phyloP scores from a whole-genome alignment of 805 yeast genomes.

The Cyberlindnera euphorbiiphila region DNA sequence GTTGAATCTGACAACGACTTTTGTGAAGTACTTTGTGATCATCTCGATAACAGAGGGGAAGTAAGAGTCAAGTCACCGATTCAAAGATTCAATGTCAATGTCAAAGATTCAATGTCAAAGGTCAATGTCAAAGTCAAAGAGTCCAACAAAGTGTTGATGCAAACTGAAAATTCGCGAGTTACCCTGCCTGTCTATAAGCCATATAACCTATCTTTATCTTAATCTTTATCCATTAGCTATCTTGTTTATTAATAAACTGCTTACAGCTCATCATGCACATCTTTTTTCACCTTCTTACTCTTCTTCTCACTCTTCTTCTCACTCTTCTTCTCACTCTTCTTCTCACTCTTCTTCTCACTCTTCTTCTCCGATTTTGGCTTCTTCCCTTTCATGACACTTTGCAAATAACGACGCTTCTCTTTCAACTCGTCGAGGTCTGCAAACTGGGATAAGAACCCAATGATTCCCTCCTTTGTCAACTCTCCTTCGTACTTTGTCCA shows the following conservation, averaged over 20 bases:
- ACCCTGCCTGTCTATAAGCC: too few species aligned
- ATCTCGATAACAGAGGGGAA: too few species aligned
- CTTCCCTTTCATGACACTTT: conserved; percentile 25
- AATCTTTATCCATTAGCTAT: too few species aligned
- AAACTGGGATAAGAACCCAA: conserved; percentile 30
- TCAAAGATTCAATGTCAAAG: too few species aligned
- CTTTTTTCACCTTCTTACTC: background rate
- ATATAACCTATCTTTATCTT: too few species aligned
- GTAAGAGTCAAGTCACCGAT: too few species aligned
- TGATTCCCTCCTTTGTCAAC: conserved; percentile 30
- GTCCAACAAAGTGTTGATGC: too few species aligned
- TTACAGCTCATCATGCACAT: conserved; percentile 1
- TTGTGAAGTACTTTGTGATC: conserved; percentile 89
- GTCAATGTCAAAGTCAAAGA: too few species aligned
- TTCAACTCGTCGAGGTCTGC: conserved; percentile 23
- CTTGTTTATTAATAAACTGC: too few species aligned
- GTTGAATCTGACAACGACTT: conserved; percentile 71
- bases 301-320: background rate
- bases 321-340: background rate
- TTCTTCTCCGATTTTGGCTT: conserved; percentile 17
- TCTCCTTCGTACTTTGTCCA: conserved; percentile 30
- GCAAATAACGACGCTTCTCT: conserved; percentile 14
- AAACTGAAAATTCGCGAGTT: too few species aligned
- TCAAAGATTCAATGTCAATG: too few species aligned
- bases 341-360: conserved; percentile 2